These are phyloP conservation scores for Brassica cretica DNA, from an alignment of 345 rosid species.

Conservation along the genomic window DNA sequence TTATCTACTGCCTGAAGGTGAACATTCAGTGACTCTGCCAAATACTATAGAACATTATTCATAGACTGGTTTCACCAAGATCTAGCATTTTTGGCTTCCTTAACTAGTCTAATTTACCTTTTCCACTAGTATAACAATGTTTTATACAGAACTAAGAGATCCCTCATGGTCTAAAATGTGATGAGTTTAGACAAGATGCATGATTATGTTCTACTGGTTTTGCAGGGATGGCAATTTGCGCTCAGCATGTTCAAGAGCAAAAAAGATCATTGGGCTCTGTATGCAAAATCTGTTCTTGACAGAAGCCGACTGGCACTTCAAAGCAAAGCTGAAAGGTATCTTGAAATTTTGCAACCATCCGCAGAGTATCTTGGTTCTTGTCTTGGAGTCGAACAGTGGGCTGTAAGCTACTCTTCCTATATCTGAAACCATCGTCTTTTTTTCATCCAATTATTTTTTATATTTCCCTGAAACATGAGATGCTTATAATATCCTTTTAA, in stretches of 20 bases:
- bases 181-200: slow-evolving; percentile 3
- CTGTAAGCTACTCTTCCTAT: slow-evolving; percentile 59
- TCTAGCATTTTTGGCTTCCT: slow-evolving; percentile 10
- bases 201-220: slow-evolving; percentile 31
- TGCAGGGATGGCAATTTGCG: slow-evolving; percentile 87
- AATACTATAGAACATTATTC: slow-evolving; percentile 8
- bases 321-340: slow-evolving; percentile 88
- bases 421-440: neutral
- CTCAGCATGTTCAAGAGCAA: slow-evolving; percentile 58
- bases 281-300: slow-evolving; percentile 92
- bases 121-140: neutral
- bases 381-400: slow-evolving; percentile 82
- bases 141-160: slow-evolving; percentile 1
- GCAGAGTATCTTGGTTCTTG: slow-evolving; percentile 90
- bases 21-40: slow-evolving; percentile 14
- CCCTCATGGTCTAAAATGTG: slow-evolving; percentile 13
- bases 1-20: slow-evolving; percentile 90
- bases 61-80: slow-evolving; percentile 7
- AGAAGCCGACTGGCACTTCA: slow-evolving; percentile 90
- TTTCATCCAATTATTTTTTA: no score
- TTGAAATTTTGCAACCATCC: slow-evolving; percentile 83
- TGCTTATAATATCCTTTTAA: neutral
- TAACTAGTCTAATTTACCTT: neutral
- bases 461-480: slow-evolving; percentile 11
- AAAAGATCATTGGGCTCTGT: slow-evolving; percentile 78